These are phyloP conservation scores for Tulasnella calospora DNA, from an alignment of 768 basidiomycete species.

Conservation along the genomic window DNA sequence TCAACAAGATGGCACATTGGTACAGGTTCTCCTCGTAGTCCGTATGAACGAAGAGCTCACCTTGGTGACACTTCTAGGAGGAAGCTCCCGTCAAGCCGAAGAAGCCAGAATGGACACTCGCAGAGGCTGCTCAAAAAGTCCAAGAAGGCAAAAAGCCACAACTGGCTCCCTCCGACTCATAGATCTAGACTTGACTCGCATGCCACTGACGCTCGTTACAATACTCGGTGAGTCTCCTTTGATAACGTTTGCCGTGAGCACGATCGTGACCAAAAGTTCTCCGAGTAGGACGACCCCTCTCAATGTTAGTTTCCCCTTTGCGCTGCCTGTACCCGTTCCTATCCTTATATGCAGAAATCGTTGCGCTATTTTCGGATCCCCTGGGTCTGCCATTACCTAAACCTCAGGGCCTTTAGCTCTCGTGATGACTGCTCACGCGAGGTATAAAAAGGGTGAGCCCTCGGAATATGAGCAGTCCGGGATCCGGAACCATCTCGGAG, in stretches of 20 bases:
- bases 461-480: neutral
- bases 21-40: neutral
- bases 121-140: neutral
- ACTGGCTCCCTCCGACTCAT: neutral
- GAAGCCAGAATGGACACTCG: neutral
- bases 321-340: neutral
- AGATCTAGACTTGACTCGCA: neutral
- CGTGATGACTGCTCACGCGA: neutral
- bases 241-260: neutral
- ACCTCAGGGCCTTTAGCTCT: neutral
- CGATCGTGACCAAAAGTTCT: neutral
- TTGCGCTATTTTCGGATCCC: neutral
- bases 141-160: neutral
- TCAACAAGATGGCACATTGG: neutral
- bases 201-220: neutral
- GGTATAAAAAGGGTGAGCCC: neutral
- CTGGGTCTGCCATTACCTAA: neutral
- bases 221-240: neutral
- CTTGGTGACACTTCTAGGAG: neutral
- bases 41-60: neutral
- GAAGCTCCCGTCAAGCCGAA: neutral
- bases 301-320: neutral
- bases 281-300: neutral
- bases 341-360: neutral
- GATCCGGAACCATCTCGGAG: neutral